Base-by-base conservation (phyloP, 2,329 filamentous ascomycete species). In the Venturia effusa region DNA sequence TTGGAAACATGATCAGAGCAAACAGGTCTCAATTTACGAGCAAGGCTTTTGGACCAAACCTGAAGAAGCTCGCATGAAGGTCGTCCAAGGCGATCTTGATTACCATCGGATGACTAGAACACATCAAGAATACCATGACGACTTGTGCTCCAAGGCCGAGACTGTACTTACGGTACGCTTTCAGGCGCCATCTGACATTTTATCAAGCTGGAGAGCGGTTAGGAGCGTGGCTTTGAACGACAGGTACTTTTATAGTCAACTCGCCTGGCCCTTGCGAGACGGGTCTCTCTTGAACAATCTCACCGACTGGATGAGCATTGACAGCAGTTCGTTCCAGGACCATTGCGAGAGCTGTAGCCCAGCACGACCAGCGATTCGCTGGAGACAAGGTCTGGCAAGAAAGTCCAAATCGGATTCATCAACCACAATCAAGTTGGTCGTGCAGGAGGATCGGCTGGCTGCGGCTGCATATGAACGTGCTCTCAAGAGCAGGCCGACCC, bases 391-490 rank as follows among this genome's bases (percentile, higher is more conserved):
- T 54, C 11, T 54, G 39, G 67, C 2, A 74, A 73, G 73, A 69
- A 63, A n/a, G 66, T 72, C 1, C 62, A 71, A 24, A 43, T 65
- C 8, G n/a, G 67, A 67, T 19, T 61, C 66, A 7, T 70, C 68
- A 2, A 70, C 72, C 10, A 67, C 69, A 17, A 48, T 34, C 30
- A 48, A 37, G 32, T 30, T 61, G 15, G 40, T 61, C n/a, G 24
- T 51, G 24, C 43, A 48, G 27, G 72, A 74, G 63, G 70, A 75
- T n/a, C 76, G 79, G 0, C 69, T 76, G 64, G 75, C 78, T 65
- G 82, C 83, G 37, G 79, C 77, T 1, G 64, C 70, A 0, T 84
- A 79, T 66, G 84, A 86, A 68, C 74, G 75, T 43, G 73, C 74
- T 1, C 69, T 83, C 13, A 85, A 85, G 67, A 70, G 70, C 22